Base-by-base conservation (phyloP, 805 yeast genomes). In the Wickerhamiella azyma region DNA sequence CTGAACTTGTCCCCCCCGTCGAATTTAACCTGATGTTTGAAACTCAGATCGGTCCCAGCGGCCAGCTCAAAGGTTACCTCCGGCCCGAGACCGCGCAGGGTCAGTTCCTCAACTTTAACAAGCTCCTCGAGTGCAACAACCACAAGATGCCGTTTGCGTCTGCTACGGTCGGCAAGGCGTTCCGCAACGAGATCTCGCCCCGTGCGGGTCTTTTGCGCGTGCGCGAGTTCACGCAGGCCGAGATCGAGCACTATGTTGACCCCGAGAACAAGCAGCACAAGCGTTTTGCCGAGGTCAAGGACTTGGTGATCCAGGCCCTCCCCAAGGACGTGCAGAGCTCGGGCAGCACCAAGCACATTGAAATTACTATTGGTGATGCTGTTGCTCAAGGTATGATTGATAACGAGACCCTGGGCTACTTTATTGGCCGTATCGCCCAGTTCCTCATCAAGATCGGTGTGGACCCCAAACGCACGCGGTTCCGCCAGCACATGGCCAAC, bases 31-130 rank as follows among this genome's bases (percentile, higher is more conserved):
- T 92, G 65, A 92, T 92, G 99, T 92, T 92, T 63, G 97, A 89
- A 69, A 92, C 99, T 49, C 95, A 95, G 48, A 94, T 92, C 64
- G 99, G 99, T 46, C 98, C 99, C 51, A 84, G 96, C 45, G 98
- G 98, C 60, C 85, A 81, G 63, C 69, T 88, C 64, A 88, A 84
- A 71, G 98, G 98, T 55, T 92, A 76, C 68, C 69, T 92, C 62
- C 80, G 99, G 68, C 99, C 99, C 51, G 99, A 92, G 71, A 92
- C 99, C 53, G 99, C 99, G 21, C 99, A 92, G 73, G 99, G 99
- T 61, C 98, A 92, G 70, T 92, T 92, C 66, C 74, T 92, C 62
- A 92, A 92, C 74, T 92, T 92, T 70, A 76, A 77, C 71, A 94
- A 89, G 68, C 74, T 92, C 59, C 76, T 85, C 58, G 98, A 92